Percentiles rank a stretch among this genome's conserved stretches.
phyloP scores from a whole-genome alignment of 805 yeast species.

The Kazachstania kunashirensis region DNA sequence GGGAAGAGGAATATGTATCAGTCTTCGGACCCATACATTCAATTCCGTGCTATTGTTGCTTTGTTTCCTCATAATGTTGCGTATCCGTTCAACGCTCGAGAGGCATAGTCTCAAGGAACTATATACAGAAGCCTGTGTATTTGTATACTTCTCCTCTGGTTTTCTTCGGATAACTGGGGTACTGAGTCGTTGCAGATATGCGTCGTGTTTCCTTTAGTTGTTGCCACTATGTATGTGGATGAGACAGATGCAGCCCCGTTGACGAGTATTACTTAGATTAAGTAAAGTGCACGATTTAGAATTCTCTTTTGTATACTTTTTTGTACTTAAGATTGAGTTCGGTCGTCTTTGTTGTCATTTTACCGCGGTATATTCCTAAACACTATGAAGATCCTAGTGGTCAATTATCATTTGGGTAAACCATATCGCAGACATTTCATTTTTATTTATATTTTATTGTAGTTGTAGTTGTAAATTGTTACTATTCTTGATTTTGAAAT shows the following conservation, averaged over 20 bases:
- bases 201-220: slow-evolving; percentile 35
- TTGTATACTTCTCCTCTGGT: slow-evolving; percentile 27
- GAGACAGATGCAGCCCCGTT: slow-evolving; percentile 91
- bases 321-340: slow-evolving; percentile 43
- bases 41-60: slow-evolving; percentile 28
- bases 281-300: slow-evolving; percentile 40
- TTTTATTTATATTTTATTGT: slow-evolving; percentile 3
- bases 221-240: slow-evolving; percentile 41
- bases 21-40: slow-evolving; percentile 15
- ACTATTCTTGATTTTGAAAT: too few species aligned
- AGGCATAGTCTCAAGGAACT: slow-evolving; percentile 40
- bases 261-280: slow-evolving; percentile 73
- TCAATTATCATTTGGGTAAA: slow-evolving; percentile 97
- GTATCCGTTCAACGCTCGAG: slow-evolving; percentile 67
- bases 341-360: slow-evolving; percentile 44
- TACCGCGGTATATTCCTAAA: slow-evolving; percentile 98
- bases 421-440: slow-evolving; percentile 92
- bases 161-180: slow-evolving; percentile 20
- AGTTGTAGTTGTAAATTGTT: too few species aligned
- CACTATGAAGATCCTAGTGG: slow-evolving; percentile 90
- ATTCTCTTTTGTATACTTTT: slow-evolving; percentile 21
- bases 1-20: slow-evolving; percentile 22
- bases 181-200: slow-evolving; percentile 20
- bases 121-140: slow-evolving; percentile 4
- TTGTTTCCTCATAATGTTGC: slow-evolving; percentile 18